Evolutionary conservation across 1,284 basidiomycete genomes (phyloP).

Genomic region (Trichosporon ovoides): DNA sequence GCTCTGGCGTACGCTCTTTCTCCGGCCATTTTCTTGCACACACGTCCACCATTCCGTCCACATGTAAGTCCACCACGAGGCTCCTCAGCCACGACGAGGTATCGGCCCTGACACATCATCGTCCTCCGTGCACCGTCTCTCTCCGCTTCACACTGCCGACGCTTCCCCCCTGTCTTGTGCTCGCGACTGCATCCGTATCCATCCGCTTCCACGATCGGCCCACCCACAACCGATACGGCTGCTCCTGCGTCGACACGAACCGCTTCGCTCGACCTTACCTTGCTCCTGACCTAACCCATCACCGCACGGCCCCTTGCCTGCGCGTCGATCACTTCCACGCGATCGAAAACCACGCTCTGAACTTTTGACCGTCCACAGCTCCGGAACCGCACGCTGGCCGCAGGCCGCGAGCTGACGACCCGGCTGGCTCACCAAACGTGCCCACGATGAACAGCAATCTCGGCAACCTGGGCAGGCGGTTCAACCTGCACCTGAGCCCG

Average conservation of each 20-base stretch:
- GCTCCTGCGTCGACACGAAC: no score
- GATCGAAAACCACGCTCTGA: slow-evolving; percentile 10
- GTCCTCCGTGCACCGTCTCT: slow-evolving; percentile 1
- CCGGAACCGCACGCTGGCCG: not conserved
- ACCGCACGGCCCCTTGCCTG: not conserved
- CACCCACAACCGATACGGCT: not conserved
- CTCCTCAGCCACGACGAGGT: slow-evolving; percentile 1
- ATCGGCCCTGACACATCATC: slow-evolving; percentile 4
- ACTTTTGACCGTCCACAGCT: not conserved
- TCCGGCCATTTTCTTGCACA: not conserved
- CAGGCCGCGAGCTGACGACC: slow-evolving; percentile 5
- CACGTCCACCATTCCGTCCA: slow-evolving; percentile 22
- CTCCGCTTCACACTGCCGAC: no score
- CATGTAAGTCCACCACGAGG: slow-evolving; percentile 17
- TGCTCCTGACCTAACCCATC: not conserved
- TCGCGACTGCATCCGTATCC: no score
- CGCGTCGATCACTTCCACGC: slow-evolving; percentile 21
- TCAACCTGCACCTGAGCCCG: slow-evolving; percentile 24
- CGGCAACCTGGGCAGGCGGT: slow-evolving; percentile 13
- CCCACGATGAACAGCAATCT: slow-evolving; percentile 27
- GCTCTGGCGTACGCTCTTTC: slow-evolving; percentile 13
- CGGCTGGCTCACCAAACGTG: slow-evolving; percentile 19
- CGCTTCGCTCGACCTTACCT: not conserved
- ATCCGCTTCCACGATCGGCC: not conserved
- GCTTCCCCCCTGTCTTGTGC: no score